These are phyloP conservation scores for Phytopythium chamaehyphon DNA, from an alignment of 352 stramenopile genomes.

Conservation along the genomic window DNA sequence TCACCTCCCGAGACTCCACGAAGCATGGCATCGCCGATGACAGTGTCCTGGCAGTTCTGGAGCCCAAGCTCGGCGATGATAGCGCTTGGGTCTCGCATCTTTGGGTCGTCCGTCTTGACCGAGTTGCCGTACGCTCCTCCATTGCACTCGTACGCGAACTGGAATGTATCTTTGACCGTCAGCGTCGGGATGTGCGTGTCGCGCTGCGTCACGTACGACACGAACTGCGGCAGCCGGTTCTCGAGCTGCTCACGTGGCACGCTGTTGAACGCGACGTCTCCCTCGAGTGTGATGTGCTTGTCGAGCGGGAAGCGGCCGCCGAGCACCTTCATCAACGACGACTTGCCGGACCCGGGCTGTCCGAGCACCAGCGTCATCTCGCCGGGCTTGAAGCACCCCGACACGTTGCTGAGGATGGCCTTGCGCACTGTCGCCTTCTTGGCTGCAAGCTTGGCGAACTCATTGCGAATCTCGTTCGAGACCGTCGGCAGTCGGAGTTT, in stretches of 20 bases:
- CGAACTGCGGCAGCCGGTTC: slow-evolving; percentile 18
- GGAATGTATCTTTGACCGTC: slow-evolving; percentile 66
- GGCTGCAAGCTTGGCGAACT: slow-evolving; percentile 23
- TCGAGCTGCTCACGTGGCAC: slow-evolving; percentile 7
- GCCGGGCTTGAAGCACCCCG: slow-evolving; percentile 34
- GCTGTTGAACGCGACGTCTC: slow-evolving; percentile 17
- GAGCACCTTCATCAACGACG: slow-evolving; percentile 32
- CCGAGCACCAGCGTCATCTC: slow-evolving; percentile 53
- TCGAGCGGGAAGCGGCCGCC: slow-evolving; percentile 15
- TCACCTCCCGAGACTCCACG: slow-evolving; percentile 73
- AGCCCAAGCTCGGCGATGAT: slow-evolving; percentile 16
- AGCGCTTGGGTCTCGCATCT: slow-evolving; percentile 6
- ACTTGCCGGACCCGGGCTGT: slow-evolving; percentile 50
- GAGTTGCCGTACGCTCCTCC: slow-evolving; percentile 10
- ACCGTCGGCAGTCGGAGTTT: slow-evolving; percentile 29
- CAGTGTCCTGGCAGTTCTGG: slow-evolving; percentile 25
- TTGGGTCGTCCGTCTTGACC: slow-evolving; percentile 18
- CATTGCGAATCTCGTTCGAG: slow-evolving; percentile 39
- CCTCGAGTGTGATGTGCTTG: slow-evolving; percentile 15
- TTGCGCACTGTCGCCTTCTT: slow-evolving; percentile 29
- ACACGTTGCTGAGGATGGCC: slow-evolving; percentile 27
- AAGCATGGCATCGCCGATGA: slow-evolving; percentile 30
- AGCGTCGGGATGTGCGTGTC: slow-evolving; percentile 34
- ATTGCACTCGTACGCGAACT: slow-evolving; percentile 83
- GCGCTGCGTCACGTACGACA: slow-evolving; percentile 21